Base-by-base conservation (phyloP, 305 asterid genomes). In the Salvia sclarea region DNA sequence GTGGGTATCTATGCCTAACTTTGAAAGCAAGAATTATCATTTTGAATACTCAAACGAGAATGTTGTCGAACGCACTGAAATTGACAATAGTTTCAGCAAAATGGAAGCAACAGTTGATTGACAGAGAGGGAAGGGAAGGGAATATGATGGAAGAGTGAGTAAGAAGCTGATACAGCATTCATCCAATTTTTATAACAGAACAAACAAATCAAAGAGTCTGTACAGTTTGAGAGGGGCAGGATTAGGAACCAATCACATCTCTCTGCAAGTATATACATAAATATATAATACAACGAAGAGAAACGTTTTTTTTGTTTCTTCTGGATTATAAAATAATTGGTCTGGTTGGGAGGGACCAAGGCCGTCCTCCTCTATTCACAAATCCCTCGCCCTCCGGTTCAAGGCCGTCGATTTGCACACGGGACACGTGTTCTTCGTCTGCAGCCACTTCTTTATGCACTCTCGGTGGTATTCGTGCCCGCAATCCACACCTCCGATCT, bases 381-480 rank as follows among this genome's bases (percentile, higher is more conserved):
- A 47, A 45, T 69, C 69, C 76, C 71, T 75, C 24, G 31, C 64
- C 65, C 68, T 65, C 14, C 54, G 48, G 44, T 50, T 57, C 83
- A 88, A 57, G 45, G 87, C 97, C 9, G 79, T 52, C 11, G 86
- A 78, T 78, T 86, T 87, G 86, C 95, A 91, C 9, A 91, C 76
- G 6, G 93, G 91, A 21, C 96, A 89, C 14, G 65, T 54, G 40
- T 91, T 89, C 77, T 84, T 89, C 76, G 78, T 48, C 12, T 73
- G 25, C 77, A 91, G 81, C 97, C 95, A 91, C 69, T 76, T 81
- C 80, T 74, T 81, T 35, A 89, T 50, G 81, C 97, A 91, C 6
- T 79, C 90, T 0, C 40, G 72, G 78, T 91, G 97, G 70, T 85
- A 89, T 66, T 84, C 95, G 17, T 91, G 97, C 2, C 91, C 80